Base-by-base conservation (phyloP, 2,329 filamentous ascomycete species). In the Bipolaris victoriae region DNA sequence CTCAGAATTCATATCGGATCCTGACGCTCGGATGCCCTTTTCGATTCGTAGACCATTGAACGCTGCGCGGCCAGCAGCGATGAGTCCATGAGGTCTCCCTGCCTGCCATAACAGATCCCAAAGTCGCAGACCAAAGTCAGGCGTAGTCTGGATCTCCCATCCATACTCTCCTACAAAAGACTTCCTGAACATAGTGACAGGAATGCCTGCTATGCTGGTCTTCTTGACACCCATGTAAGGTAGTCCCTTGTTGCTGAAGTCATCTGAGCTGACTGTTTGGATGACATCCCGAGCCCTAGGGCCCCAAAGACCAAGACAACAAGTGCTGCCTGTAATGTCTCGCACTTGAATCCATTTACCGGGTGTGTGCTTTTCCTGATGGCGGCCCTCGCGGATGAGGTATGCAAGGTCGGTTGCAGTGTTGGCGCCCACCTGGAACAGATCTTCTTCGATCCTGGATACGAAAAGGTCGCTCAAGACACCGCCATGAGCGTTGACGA, bases 241-340 rank as follows among this genome's bases (percentile, higher is more conserved):
- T 0, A 88, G 74, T 0, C 75, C 80, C 20, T 75, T 74, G 55
- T 79, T 75, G 5, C 73, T 73, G 52, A 83, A 80, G 65, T 84
- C 80, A 31, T 82, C 81, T 0, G 71, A 61, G 61, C 76, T 82
- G 55, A 83, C 70, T 0, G 68, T 65, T 4, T 71, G 64, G 36
- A 88, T 78, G 0, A 88, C 81, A 2, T 85, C 80, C 3, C 78
- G 75, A 0, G 85, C 77, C 10, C 76, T 79, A 43, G 86, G 86
- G 0, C 86, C 86, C 85, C 86, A 88, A 15, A 88, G 81, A 0
- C 86, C 86, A 18, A 88, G 78, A 57, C 83, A 84, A 66, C 85
- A 88, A 0, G 85, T 87, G 3, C 79, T 81, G 1, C 84, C 83
- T 0, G 86, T 88, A 43, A 87, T 79, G 40, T 88, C 86, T 31